Base-by-base conservation (phyloP, 441 rosid genomes). In the Metrosideros polymorpha region DNA sequence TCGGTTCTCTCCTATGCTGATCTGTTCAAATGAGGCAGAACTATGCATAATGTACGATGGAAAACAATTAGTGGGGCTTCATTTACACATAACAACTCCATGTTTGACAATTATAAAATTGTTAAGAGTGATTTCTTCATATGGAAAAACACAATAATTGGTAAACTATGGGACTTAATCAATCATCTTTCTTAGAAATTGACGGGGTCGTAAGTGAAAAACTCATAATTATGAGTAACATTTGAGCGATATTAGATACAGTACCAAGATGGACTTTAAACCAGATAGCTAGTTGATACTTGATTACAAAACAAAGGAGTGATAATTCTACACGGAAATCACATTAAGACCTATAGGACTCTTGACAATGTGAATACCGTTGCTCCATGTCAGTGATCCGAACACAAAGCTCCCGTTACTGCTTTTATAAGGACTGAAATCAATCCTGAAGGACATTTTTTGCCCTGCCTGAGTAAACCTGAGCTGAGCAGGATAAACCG, bases 361-460 rank as follows among this genome's bases (percentile, higher is more conserved):
- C 84, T 91, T 88, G 32, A 91, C 91, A 32, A 56, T 83, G 51
- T 87, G 91, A 49, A 88, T 25, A 51, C 90, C 94, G 71, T 88
- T 91, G 83, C 86, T 91, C 95, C 94, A 92, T 77, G 91, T 91
- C 92, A 92, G 86, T 79, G 90, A 91, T 83, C 93, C 93, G 32
- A 91, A 90, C 59, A 90, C 92, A 86, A 90, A 92, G 87, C 84
- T 89, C 54, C 92, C 93, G 39, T 89, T 85, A 49, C 90, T 91
- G 22, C 83, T 89, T 82, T 85, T 86, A 51, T 88, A 51, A 61
- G 94, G 92, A 24, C 25, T 85, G 86, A 93, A 91, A 85, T 92
- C 92, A 56, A 90, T 86, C 91, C 91, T 91, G 88, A 86, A 91
- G 32, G 90, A 75, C 88, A 50, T 57, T 79, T 91, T 93, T 87